These are phyloP conservation scores for Petasospora rhodanensis DNA, from an alignment of 1,139 yeast species.

Conservation along the genomic window DNA sequence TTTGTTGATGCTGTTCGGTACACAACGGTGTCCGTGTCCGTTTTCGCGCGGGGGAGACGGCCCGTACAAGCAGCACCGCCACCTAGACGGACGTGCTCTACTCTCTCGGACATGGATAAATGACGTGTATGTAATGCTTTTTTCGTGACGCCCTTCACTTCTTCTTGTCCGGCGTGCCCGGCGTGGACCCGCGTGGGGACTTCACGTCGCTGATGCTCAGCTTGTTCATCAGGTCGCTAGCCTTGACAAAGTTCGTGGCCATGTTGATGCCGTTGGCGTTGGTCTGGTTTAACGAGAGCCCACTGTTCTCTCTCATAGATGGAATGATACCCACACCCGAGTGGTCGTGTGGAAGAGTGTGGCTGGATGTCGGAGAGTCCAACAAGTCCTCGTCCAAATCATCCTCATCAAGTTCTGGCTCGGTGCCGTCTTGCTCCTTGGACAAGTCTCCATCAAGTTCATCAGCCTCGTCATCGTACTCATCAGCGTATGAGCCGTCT, in stretches of 20 bases:
- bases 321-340: constrained; percentile 14
- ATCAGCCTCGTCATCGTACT: constrained; percentile 16
- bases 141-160: too few species aligned
- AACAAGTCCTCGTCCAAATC: constrained; percentile 20
- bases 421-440: constrained; percentile 1
- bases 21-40: too few species aligned
- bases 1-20: too few species aligned
- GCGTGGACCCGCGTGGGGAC: too few species aligned
- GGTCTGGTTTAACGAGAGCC: constrained; percentile 8
- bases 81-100: too few species aligned
- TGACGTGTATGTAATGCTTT: too few species aligned
- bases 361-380: constrained; percentile 6
- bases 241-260: constrained; percentile 15
- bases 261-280: constrained; percentile 9
- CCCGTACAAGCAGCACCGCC: too few species aligned
- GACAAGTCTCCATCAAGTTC: constrained; percentile 14
- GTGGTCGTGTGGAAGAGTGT: not conserved
- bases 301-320: constrained; percentile 13
- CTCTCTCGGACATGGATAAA: too few species aligned
- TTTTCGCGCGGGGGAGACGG: too few species aligned
- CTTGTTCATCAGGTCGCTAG: constrained; percentile 23
- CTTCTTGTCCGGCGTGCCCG: too few species aligned
- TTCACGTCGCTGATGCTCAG: constrained; percentile 15
- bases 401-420: constrained; percentile 9
- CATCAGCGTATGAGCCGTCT: constrained; percentile 18